Base-by-base conservation (phyloP, 768 basidiomycete species). In the Kwoniella sp. region DNA sequence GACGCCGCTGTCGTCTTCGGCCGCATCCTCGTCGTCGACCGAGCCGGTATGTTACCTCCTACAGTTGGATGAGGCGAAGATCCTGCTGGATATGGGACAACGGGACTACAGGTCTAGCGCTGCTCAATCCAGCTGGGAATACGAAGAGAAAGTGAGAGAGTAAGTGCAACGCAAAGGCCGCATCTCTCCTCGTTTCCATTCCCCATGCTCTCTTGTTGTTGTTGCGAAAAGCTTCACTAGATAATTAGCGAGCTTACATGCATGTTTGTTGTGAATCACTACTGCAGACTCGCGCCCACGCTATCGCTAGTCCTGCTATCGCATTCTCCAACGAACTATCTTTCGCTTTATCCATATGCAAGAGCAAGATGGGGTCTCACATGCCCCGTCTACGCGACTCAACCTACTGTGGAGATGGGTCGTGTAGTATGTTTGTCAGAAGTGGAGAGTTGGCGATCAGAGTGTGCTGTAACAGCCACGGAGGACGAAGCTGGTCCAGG, bases 381-480 rank as follows among this genome's bases (percentile, higher is more conserved):
- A 63, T 93, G 93, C 22, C 92, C 93, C 2, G 88, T 92, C 21
- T 99, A 98, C 78, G 90, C 91, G 0, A 95, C 94, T 1, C 85
- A 97, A 26, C 95, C 95, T 37, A 92, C 96, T 0, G 91, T 94
- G 70, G 92, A 94, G 59, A 95, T 93, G 88, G 95, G 90, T 3
- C 85, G 91, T 33, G 91, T 97, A 47, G 91, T 91, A 17, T 89
- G 90, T 1, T 85, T 89, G 6, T 92, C 97, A 79, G 93, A 96
- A 72, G 85, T 89, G 0, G 91, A 93, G 70, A 87, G 87, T 15
- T 84, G 92, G 73, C 74, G 80, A 22, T 68, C 65, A 0, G 81
- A 81, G 62, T 68, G 73, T 67, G 72, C 63, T 22, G 78, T 78
- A 46, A 65, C 65, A 27, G 66, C 63, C 29, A 33, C 30, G 21